Conservation (phyloP, 345 rosid genomes). For the Anacardium occidentale region DNA sequence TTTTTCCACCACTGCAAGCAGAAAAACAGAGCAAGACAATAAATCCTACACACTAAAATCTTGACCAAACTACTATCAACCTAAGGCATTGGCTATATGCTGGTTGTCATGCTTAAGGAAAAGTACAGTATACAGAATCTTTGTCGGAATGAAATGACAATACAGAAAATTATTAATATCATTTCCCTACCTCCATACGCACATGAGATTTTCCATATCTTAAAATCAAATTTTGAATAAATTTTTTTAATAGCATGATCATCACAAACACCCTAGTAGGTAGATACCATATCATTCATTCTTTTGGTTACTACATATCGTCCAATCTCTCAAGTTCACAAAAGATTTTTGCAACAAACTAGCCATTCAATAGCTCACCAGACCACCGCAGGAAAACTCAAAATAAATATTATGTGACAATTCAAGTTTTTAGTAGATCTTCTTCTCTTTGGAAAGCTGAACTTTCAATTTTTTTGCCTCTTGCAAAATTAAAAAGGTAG, state of each 20-base stretch:
- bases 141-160: not conserved
- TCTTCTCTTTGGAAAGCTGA: constrained; percentile 3
- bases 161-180: not conserved
- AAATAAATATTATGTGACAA: not conserved
- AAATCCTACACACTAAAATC: not conserved
- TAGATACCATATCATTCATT: not conserved
- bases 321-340: not conserved
- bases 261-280: not conserved
- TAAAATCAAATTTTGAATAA: not conserved
- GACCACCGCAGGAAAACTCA: not conserved
- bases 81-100: not conserved
- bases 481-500: not conserved
- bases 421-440: not conserved
- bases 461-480: not conserved
- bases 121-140: not conserved
- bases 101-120: not conserved
- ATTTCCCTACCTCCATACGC: constrained; percentile 1
- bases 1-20: constrained; percentile 72
- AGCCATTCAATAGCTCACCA: not conserved
- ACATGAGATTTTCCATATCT: not conserved
- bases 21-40: constrained; percentile 15
- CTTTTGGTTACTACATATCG: not conserved
- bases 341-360: constrained; percentile 5
- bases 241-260: not conserved
- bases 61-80: not conserved